Percentiles rank a stretch among this genome's conserved stretches.
phyloP scores from a whole-genome alignment of 1,284 basidiomycete species.

The Heterobasidion parviporum region DNA sequence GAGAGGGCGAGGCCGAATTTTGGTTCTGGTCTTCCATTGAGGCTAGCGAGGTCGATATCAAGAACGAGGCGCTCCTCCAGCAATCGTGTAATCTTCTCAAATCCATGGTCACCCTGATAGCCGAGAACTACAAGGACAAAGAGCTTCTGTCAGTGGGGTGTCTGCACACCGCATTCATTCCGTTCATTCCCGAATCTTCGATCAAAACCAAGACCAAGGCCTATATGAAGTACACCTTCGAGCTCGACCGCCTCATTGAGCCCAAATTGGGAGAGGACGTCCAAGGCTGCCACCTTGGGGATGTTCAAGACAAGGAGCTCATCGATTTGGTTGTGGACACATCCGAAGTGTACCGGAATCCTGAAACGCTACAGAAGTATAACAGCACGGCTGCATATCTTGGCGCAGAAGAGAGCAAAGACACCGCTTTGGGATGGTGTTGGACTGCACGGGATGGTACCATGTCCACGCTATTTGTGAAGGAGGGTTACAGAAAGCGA shows the following conservation, averaged over 20 bases:
- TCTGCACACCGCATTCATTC: conserved; percentile 2
- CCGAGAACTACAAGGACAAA: background rate
- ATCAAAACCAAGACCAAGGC: background rate
- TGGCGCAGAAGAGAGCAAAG: background rate
- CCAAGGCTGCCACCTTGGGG: conserved; percentile 1
- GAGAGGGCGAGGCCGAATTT: background rate
- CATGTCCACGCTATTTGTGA: conserved; percentile 7
- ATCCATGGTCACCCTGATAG: conserved; percentile 1
- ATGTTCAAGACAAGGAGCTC: background rate
- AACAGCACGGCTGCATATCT: conserved; percentile 7
- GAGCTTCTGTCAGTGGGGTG: conserved; percentile 1
- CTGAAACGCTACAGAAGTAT: background rate
- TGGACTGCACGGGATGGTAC: conserved; percentile 5
- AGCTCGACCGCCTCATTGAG: background rate
- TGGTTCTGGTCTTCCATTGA: conserved; percentile 8
- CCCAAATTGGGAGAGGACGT: background rate
- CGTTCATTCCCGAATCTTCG: background rate
- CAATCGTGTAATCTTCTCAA: conserved; percentile 2
- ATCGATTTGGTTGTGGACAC: conserved; percentile 4
- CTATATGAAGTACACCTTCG: conserved; percentile 4
- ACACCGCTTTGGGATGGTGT: conserved; percentile 5
- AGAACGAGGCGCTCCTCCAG: background rate
- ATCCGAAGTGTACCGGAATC: background rate
- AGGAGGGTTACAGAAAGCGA: background rate
- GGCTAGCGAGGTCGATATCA: background rate